Percentiles rank a stretch among this genome's conserved stretches.
Conservation (phyloP, 2,329 filamentous ascomycete genomes). For the Stachybotrys echinatus region DNA sequence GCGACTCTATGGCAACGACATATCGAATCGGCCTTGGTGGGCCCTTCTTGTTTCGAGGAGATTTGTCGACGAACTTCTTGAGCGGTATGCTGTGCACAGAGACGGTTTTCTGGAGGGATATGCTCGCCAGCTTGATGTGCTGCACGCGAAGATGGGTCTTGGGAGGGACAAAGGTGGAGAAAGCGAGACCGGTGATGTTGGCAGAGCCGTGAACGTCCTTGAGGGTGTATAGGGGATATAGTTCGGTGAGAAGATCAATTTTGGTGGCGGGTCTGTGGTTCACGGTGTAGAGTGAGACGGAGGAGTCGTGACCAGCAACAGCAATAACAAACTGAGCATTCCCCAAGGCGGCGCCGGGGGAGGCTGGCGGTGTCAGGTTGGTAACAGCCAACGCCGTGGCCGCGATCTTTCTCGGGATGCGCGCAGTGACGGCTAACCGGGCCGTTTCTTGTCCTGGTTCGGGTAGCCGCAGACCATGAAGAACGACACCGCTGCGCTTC, state of each 20-base stretch:
- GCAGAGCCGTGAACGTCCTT: constrained; percentile 46
- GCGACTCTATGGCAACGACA: constrained; percentile 58
- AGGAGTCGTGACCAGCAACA: constrained; percentile 73
- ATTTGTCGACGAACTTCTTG: constrained; percentile 33
- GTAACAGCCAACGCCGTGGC: constrained; percentile 75
- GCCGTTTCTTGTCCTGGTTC: constrained; percentile 29
- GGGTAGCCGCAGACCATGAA: constrained; percentile 53
- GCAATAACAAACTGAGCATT: constrained; percentile 77
- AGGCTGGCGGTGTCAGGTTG: constrained; percentile 54
- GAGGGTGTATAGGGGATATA: constrained; percentile 48
- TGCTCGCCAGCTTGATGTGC: constrained; percentile 69
- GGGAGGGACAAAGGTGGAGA: constrained; percentile 54
- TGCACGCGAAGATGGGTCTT: constrained; percentile 32
- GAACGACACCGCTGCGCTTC: constrained; percentile 49
- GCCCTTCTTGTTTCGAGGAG: constrained; percentile 26
- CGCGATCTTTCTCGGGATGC: constrained; percentile 62
- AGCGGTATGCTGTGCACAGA: constrained; percentile 77
- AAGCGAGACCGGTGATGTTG: constrained; percentile 54
- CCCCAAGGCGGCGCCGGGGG: constrained; percentile 44
- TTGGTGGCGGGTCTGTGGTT: constrained; percentile 53
- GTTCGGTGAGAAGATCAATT: constrained; percentile 45
- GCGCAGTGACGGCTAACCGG: constrained; percentile 45
- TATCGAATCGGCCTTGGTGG: constrained; percentile 57
- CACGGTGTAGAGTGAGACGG: constrained; percentile 71
- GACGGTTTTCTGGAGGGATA: constrained; percentile 74